phyloP scores from a whole-genome alignment of 371 early-diverging fungal genomes.

The Zychaea mexicana region DNA sequence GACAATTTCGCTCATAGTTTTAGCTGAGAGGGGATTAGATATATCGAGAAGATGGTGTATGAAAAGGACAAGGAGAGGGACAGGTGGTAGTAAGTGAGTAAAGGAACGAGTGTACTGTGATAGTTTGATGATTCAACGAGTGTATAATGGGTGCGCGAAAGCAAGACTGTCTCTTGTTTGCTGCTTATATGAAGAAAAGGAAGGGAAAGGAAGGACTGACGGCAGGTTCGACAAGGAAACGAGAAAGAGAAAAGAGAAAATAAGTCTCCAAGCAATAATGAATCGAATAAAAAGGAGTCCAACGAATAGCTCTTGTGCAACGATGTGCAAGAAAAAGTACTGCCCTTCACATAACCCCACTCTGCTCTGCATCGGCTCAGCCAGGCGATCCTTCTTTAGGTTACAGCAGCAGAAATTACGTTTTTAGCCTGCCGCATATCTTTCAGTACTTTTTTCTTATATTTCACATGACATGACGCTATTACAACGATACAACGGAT shows the following conservation, averaged over 20 bases:
- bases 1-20: slow-evolving; percentile 41
- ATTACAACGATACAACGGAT: no score
- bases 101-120: slow-evolving; percentile 9
- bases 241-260: slow-evolving; percentile 7
- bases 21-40: neutral
- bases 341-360: no score
- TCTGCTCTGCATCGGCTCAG: no score
- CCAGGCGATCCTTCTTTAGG: neutral
- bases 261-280: neutral
- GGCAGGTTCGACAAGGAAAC: neutral
- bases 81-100: slow-evolving; percentile 1
- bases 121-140: slow-evolving; percentile 13
- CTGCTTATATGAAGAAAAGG: neutral
- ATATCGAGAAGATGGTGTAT: neutral
- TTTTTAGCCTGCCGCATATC: neutral
- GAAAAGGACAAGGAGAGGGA: neutral
- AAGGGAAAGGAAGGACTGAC: slow-evolving; percentile 18
- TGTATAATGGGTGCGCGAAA: slow-evolving; percentile 1
- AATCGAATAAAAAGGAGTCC: slow-evolving; percentile 11
- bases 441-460: no score
- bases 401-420: neutral
- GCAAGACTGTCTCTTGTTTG: neutral
- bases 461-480: no score
- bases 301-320: slow-evolving; percentile 14
- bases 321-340: slow-evolving; percentile 7